Base-by-base conservation (phyloP, 2,329 filamentous ascomycete genomes). In the Sporothrix protearum region DNA sequence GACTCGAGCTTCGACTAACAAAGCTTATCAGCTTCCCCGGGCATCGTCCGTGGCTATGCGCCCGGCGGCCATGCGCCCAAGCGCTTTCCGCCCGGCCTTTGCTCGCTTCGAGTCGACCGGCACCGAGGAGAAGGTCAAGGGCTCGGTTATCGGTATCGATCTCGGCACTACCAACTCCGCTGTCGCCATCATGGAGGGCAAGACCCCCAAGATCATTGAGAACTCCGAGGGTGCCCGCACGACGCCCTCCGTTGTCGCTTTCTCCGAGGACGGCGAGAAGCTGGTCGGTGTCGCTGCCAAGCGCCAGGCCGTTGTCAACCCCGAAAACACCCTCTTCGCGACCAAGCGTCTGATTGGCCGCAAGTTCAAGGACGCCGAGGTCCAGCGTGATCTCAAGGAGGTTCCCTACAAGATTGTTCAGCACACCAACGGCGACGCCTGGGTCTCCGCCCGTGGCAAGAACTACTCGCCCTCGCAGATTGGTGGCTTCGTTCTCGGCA, bases 281-380 rank as follows among this genome's bases (percentile, higher is more conserved):
- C 87, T 98, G 79, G 97, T 97, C 79, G 94, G 94, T 86, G 94
- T 97, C 89, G 92, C 94, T 78, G 94, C 94, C 79, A 97, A 97
- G 92, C 97, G 97, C 86, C 94, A 97, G 85, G 94, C 97, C 84
- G 94, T 94, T 83, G 97, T 97, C 93, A 97, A 97, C 91, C 94
- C 94, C 71, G 80, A 86, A 82, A 96, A 97, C 91, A 97, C 94
- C 76, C 93, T 97, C 85, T 97, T 97, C 87, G 94, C 97, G 81
- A 93, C 92, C 78, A 98, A 98, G 92, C 94, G 95, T 85, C 88
- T 98, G 79, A 98, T 98, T 79, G 96, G 95, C 80, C 94, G 96
- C 85, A 97, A 97, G 88, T 98, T 97, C 84, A 80, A 82, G 79
- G 95, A 98, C 79, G 77, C 91, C 76, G 95, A 97, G 85, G 95